Evolutionary conservation across 352 stramenopile species (phyloP), one percentile per base, ranked within the genome.

Genomic region (Pythium guiyangense): DNA sequence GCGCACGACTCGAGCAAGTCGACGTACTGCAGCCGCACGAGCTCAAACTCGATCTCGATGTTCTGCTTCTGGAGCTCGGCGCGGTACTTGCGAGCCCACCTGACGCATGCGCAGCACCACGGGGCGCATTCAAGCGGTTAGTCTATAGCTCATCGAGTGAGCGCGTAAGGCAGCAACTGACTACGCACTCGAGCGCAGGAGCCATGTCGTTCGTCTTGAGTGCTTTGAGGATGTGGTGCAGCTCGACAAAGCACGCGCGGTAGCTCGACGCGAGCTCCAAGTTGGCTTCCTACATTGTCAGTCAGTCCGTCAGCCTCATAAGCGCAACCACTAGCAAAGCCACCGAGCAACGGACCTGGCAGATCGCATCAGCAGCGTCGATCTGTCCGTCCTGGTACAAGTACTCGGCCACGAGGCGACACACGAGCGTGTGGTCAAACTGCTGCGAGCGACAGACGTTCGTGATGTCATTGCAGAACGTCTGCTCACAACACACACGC

Each of bases 1-100:
- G 73, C 62, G 18, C 77, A 88, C 26, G 54, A 77, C 52, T 90
- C 77, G 25, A 92, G 69, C 18, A 87, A 64, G 34, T 90, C 76
- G 25, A 96, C 67, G 57, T 92, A 96, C 56, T 91, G 84, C 47
- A 94, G 70, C 1, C 83, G 74, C n/a, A 90, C 73, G 4, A 96
- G 63, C 54, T 93, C 75, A 62, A 94, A 96, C 60, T 94, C 84
- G 26, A 96, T 77, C 51, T 90, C 75, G 44, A 90, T 78, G 20
- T 76, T 60, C 20, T 88, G 66, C 26, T 51, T 57, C 22, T 60
- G 61, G 39, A 92, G 62, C 26, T 86, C 70, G 1, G 79, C 69
- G 20, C 76, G 79, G 35, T 90, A 65, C 53, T 70, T 62, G 29
- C 70, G 65, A 26, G 81, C 76, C 81, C 81, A 92, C n/a, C 81